Base-by-base conservation (phyloP, 495 filamentous ascomycete species). In the Penicillium paxilli region DNA sequence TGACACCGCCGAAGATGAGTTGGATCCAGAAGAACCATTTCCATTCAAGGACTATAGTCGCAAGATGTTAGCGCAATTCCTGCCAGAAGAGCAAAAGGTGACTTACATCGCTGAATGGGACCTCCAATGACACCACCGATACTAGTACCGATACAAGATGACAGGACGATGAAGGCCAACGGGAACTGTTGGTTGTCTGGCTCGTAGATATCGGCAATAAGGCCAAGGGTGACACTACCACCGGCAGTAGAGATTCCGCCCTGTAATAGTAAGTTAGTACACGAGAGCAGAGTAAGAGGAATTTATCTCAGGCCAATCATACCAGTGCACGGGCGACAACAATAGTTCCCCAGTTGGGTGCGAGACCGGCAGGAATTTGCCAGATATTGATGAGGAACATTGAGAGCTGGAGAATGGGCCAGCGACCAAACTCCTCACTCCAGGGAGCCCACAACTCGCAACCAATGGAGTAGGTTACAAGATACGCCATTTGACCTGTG, bases 381-480 rank as follows among this genome's bases (percentile, higher is more conserved):
- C 82, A 90, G 51, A 91, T 76, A 67, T 91, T 91, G 61, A 89
- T 84, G 17, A 92, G 66, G 33, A 83, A 76, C 54, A 91, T 74
- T 30, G 80, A 86, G 41, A 84, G 71, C 74, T 91, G 88, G 23
- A 90, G 70, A 55, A 90, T 79, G 2, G 82, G 83, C 74, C 83
- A 86, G 51, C 88, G 83, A 28, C 88, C 88, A 42, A 87, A 75
- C 60, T 91, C 88, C 67, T 92, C 88, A 47, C 79, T 83, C 87
- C 88, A 91, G 0, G 88, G 88, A 1, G 88, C 88, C 87, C 87
- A 92, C 4, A 92, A 72, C 65, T 90, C 88, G 63, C 87, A 91
- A 5, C 88, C 88, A 64, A 92, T 85, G 16, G 86, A 87, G 61
- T 92, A 92, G 3, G 80, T 70, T 47, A 91, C 72, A 40, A 92